Evolutionary conservation across 148 eudicot species (phyloP).

Genomic region (Camellia granthamiana): DNA sequence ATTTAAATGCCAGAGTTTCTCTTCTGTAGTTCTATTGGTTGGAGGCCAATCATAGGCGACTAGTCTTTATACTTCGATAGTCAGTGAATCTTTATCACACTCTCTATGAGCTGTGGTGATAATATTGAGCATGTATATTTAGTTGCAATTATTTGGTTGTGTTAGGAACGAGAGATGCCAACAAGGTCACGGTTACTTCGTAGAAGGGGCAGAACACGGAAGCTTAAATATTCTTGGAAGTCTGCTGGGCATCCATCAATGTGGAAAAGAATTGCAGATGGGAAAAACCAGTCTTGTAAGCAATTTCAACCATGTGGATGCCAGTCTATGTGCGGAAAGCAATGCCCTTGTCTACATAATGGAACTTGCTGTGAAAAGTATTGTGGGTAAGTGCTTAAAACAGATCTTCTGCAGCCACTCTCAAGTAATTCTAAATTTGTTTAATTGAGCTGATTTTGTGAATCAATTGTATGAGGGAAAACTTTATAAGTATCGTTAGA

Average conservation of each 20-base stretch:
- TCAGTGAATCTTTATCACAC: not conserved
- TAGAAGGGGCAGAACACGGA: slow-evolving; percentile 69
- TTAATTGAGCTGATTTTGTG: not conserved
- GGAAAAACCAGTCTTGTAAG: slow-evolving; percentile 50
- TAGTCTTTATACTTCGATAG: not conserved
- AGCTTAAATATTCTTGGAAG: slow-evolving; percentile 76
- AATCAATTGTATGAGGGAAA: not conserved
- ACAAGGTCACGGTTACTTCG: slow-evolving; percentile 63
- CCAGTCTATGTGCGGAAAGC: slow-evolving; percentile 70
- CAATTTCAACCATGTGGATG: slow-evolving; percentile 87
- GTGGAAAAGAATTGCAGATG: slow-evolving; percentile 75
- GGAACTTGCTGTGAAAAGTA: slow-evolving; percentile 95
- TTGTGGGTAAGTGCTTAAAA: slow-evolving; percentile 61
- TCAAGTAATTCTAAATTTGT: not conserved
- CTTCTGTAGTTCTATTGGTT: slow-evolving; percentile 5
- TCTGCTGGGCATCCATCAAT: slow-evolving; percentile 79
- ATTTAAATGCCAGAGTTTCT: slow-evolving; percentile 6
- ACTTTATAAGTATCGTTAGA: not conserved
- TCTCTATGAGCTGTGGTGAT: not conserved
- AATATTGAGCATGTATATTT: slow-evolving; percentile 7
- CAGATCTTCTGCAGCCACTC: not conserved
- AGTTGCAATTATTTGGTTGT: slow-evolving; percentile 5
- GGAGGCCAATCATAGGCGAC: not conserved
- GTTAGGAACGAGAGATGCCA: slow-evolving; percentile 50
- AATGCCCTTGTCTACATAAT: slow-evolving; percentile 71